A percentile compares a stretch with the other conserved stretches of the same genome.
Evolutionary conservation across 169 alveolate genomes (phyloP).

Genomic region (Plasmodium coatneyi): DNA sequence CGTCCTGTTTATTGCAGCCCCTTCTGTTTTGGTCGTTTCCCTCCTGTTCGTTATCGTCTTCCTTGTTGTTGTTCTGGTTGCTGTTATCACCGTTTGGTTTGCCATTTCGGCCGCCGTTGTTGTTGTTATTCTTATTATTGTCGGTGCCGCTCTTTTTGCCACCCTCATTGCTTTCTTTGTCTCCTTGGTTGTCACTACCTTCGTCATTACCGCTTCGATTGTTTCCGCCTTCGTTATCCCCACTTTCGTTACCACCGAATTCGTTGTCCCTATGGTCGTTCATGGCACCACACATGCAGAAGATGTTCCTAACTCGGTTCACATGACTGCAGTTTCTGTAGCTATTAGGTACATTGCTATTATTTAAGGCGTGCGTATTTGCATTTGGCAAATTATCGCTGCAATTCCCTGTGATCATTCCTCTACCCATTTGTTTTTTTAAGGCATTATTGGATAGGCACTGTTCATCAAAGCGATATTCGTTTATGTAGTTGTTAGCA

Average conservation of each 20-base stretch:
- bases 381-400: background rate
- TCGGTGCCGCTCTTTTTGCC: background rate
- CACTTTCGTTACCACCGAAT: background rate
- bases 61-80: background rate
- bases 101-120: background rate
- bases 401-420: background rate
- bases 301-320: background rate
- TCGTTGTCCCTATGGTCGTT: background rate
- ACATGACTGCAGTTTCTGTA: background rate
- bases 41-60: background rate
- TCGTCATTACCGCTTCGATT: background rate
- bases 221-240: background rate
- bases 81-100: background rate
- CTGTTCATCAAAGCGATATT: background rate
- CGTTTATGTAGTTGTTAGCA: background rate
- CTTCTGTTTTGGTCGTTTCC: constrained; percentile 9
- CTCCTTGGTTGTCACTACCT: background rate
- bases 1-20: background rate
- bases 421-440: background rate
- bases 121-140: background rate
- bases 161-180: background rate
- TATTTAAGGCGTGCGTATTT: background rate
- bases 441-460: background rate
- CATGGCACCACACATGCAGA: background rate
- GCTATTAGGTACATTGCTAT: background rate